A percentile compares a stretch with the other conserved stretches of the same genome.
Conservation (phyloP, 2,329 filamentous ascomycete species). For the Sphaerulina populicola region DNA sequence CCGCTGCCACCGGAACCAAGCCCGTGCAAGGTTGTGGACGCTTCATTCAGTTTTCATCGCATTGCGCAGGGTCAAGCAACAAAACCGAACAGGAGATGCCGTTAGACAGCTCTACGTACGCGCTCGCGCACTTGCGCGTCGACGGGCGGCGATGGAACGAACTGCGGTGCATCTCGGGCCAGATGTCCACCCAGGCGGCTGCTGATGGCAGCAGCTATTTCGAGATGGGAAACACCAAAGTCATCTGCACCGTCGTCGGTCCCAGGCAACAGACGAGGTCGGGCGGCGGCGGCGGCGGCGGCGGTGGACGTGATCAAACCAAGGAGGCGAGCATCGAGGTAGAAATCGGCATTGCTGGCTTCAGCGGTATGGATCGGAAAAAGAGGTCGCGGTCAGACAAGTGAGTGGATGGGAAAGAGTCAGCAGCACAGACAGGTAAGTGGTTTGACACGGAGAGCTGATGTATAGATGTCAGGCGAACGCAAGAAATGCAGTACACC, state of each 20-base stretch:
- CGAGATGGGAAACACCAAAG: conserved; percentile 94
- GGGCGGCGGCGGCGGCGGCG: conserved; percentile 40
- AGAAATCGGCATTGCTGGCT: conserved; percentile 76
- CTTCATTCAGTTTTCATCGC: too few relatives aligned
- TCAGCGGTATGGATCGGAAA: conserved; percentile 79
- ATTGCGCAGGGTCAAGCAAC: background rate
- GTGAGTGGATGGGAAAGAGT: conserved; percentile 42
- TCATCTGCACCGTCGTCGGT: conserved; percentile 85
- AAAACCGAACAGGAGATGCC: conserved; percentile 54
- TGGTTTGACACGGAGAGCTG: conserved; percentile 7
- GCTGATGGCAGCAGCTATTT: conserved; percentile 90
- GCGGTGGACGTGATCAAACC: conserved; percentile 38
- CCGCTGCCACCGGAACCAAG: too few relatives aligned
- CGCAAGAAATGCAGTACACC: conserved; percentile 70
- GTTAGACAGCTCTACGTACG: conserved; percentile 88
- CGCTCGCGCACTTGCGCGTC: conserved; percentile 61
- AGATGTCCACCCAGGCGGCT: conserved; percentile 84
- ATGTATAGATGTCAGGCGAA: conserved; percentile 51
- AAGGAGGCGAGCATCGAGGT: conserved; percentile 64
- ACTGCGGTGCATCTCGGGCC: conserved; percentile 75
- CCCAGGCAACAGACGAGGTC: conserved; percentile 61
- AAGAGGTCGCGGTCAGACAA: conserved; percentile 67
- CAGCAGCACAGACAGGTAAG: conserved; percentile 1
- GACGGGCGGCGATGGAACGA: conserved; percentile 93
- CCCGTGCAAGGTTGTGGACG: too few relatives aligned